phyloP scores from a whole-genome alignment of 148 eudicot genomes.

The Tetragonia tetragonoides region DNA sequence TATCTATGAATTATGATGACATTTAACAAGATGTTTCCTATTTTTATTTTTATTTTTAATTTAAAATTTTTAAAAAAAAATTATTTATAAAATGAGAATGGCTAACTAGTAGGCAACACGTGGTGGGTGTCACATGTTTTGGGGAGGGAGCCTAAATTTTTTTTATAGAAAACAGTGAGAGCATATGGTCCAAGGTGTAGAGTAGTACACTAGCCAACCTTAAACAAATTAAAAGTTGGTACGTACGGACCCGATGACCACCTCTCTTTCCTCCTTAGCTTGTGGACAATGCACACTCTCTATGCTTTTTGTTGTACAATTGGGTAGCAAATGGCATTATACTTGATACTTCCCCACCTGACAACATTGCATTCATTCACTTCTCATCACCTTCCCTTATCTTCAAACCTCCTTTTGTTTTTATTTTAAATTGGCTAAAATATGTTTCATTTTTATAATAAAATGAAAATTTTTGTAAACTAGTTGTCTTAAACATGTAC shows the following conservation, averaged over 20 bases:
- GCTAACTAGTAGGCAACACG: neutral
- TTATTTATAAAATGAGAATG: neutral
- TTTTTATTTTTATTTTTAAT: neutral
- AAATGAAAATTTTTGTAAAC: no score
- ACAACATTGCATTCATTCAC: neutral
- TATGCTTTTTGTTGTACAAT: conserved; percentile 10
- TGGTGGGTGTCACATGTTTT: conserved; percentile 21
- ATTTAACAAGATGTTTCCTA: conserved; percentile 13
- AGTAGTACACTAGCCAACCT: conserved; percentile 1
- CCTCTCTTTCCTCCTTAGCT: neutral
- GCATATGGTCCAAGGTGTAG: conserved; percentile 16
- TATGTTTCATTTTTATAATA: no score
- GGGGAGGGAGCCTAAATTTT: neutral
- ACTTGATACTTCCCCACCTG: neutral
- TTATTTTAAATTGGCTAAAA: neutral
- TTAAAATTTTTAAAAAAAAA: no score
- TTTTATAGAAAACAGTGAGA: neutral
- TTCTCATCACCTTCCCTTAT: conserved; percentile 1
- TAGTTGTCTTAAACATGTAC: no score
- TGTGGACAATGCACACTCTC: conserved; percentile 7
- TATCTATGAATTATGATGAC: neutral
- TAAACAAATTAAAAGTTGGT: neutral
- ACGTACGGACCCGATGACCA: conserved; percentile 10
- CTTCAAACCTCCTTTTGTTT: neutral
- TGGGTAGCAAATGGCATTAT: conserved; percentile 9